Evolutionary conservation across 169 alveolate species (phyloP), one percentile per base, ranked within the genome.

Genomic region (Cryptosporidium tyzzeri): DNA sequence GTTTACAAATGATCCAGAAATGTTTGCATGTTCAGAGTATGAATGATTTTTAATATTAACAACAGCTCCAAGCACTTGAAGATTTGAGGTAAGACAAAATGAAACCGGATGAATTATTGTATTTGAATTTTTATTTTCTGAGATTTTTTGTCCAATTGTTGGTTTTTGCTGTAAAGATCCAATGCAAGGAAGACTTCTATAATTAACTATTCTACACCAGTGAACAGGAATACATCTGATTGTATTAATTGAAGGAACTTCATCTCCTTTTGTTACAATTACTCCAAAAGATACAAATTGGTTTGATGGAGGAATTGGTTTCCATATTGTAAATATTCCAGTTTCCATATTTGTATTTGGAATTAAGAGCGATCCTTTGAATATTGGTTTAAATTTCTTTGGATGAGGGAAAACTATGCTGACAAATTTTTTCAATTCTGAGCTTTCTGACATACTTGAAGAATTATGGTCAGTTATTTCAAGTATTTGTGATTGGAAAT

Each of bases 361-460:
- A n/a, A 75, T 59, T 16, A 16, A 33, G 18, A 75, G 62, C 0
- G 86, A 75, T 14, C 86, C 86, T 39, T 39, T 75, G 69, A 75
- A 75, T 3, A 75, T 31, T 35, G 86, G 86, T 26, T 75, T 75
- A 41, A 39, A 75, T 59, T 61, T 75, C 69, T 75, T 75, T 61
- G 86, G 74, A 61, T 59, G 18, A 3, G 86, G 86, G 26, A 75
- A 61, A 8, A 35, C 73, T 10, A 75, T 59, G 37, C 61, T 61
- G 29, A 75, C 48, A 61, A 75, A 75, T 21, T 33, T 75, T 59
- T 75, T 75, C 55, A 75, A 45, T 21, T 75, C 86, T 12, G 73
- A 41, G 48, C 86, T 75, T 44, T 75, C 86, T 18, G 86, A 75
- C 71, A 75, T 75, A 35, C 86, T 61, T 75, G 86, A 75, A 14